Evolutionary conservation across 768 basidiomycete genomes (phyloP).

Genomic region (Mycena rosella): DNA sequence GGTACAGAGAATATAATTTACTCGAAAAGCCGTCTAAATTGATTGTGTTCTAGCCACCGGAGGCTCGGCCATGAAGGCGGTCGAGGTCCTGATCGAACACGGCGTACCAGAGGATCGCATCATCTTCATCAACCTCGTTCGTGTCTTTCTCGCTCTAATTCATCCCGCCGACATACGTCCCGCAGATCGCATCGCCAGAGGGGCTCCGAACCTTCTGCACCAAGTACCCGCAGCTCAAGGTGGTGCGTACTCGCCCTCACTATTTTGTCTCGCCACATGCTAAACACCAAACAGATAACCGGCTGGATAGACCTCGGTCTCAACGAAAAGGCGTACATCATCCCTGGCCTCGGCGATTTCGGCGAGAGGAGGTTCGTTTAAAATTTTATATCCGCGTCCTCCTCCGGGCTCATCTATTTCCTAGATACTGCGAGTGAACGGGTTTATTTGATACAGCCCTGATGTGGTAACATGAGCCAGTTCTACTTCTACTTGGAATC

Average conservation of each 20-base stretch:
- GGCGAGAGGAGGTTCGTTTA: slow-evolving; percentile 83
- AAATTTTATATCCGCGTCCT: neutral
- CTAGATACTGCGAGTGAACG: slow-evolving; percentile 38
- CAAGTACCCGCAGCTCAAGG: slow-evolving; percentile 80
- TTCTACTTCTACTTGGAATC: no score
- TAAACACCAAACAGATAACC: slow-evolving; percentile 71
- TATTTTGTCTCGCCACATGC: neutral
- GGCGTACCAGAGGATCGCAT: slow-evolving; percentile 96
- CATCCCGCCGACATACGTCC: neutral
- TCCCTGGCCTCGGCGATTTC: slow-evolving; percentile 97
- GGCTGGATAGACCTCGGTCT: slow-evolving; percentile 96
- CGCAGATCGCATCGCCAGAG: slow-evolving; percentile 89
- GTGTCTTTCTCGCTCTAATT: slow-evolving; percentile 38
- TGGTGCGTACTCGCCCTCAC: slow-evolving; percentile 63
- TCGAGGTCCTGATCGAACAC: slow-evolving; percentile 92
- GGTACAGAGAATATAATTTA: slow-evolving; percentile 60
- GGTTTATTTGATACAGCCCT: neutral
- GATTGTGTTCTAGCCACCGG: slow-evolving; percentile 76
- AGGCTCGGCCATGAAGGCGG: slow-evolving; percentile 97
- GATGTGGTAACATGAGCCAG: neutral
- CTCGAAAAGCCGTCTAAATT: neutral
- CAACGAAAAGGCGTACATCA: slow-evolving; percentile 91
- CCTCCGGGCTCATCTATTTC: slow-evolving; percentile 20
- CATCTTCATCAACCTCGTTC: slow-evolving; percentile 92
- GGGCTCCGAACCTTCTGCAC: slow-evolving; percentile 86